Base-by-base conservation (phyloP, 371 early-diverging fungal genomes). In the Actinomortierella ambigua region DNA sequence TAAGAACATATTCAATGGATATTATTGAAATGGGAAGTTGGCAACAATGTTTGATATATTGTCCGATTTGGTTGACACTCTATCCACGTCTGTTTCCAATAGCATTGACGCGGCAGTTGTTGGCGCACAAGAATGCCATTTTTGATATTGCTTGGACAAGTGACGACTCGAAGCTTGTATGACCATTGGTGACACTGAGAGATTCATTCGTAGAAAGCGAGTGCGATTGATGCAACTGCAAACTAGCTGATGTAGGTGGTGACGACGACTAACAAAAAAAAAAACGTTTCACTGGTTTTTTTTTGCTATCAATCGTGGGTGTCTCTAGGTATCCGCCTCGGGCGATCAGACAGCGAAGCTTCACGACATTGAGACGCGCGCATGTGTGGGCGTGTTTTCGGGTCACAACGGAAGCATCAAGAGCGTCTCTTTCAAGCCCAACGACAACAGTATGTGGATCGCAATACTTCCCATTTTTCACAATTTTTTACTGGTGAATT, bases 321-420 rank as follows among this genome's bases (percentile, higher is more conserved):
- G n/a, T 51, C 28, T 17, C 7, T 63, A 73, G 75, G 57, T 73
- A 24, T 63, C 75, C 0, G 75, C 53, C 0, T 73, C 75, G 14
- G 75, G 75, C 17, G 75, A 73, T 26, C 59, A 73, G 42, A 57
- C 67, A 26, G 75, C 75, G 26, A 62, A 51, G 53, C 27, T 73
- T 20, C 59, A 73, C n/a, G 75, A 73, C 41, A 60, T 73, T 0
- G 75, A 73, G 52, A 63, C 63, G 13, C 58, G 53, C 17, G 53
- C 28, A 23, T 73, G 75, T 20, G n/a, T 73, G 20, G 64, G 75
- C 4, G 42, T 50, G 3, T 73, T 67, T 28, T 61, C 57, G 14
- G 75, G 75, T 27, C 75, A 73, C 22, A 59, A 22, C n/a, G 75
- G 75, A 27, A 73, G 67, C 42, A 62, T 73, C 22, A 73, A 73